A percentile compares a stretch with the other conserved stretches of the same genome.
Evolutionary conservation across 73 alveolate species (phyloP).

Genomic region (Strombidium stylifer): DNA sequence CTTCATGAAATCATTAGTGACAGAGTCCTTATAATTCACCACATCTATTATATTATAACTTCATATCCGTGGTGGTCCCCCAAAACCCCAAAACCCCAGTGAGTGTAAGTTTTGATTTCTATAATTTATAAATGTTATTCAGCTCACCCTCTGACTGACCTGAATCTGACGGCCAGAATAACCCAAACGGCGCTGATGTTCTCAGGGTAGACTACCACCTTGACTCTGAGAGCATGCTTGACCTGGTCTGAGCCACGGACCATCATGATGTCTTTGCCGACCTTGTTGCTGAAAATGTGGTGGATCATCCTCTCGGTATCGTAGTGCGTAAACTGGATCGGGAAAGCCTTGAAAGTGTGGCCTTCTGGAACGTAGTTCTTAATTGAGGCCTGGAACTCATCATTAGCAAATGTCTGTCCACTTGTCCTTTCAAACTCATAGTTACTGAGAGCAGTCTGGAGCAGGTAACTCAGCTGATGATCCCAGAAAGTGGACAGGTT

Average conservation of each 20-base stretch:
- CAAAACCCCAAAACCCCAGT: no score
- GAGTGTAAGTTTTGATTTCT: no score
- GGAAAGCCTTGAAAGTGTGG: conserved; percentile 82
- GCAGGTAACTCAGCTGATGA: conserved; percentile 56
- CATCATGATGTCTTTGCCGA: conserved; percentile 64
- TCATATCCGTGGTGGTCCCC: no score
- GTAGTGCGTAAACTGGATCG: conserved; percentile 60
- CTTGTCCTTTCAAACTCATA: conserved; percentile 76
- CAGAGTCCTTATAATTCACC: no score
- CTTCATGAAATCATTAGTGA: no score
- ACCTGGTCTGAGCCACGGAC: conserved; percentile 74
- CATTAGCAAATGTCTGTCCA: conserved; percentile 54
- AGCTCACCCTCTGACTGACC: no score
- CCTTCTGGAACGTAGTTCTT: conserved; percentile 81
- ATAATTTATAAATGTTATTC: no score
- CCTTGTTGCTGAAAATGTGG: conserved; percentile 42
- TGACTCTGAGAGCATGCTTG: conserved; percentile 61
- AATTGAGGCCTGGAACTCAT: conserved; percentile 68
- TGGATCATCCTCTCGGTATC: conserved; percentile 59
- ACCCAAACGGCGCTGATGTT: conserved; percentile 76
- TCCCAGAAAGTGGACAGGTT: conserved; percentile 51
- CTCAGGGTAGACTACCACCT: conserved; percentile 69
- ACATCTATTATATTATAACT: no score
- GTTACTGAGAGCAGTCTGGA: conserved; percentile 58
- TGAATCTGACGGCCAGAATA: conserved; percentile 72